These are phyloP conservation scores for Amanita pseudoporphyria DNA, from an alignment of 768 basidiomycete species.

Conservation along the genomic window DNA sequence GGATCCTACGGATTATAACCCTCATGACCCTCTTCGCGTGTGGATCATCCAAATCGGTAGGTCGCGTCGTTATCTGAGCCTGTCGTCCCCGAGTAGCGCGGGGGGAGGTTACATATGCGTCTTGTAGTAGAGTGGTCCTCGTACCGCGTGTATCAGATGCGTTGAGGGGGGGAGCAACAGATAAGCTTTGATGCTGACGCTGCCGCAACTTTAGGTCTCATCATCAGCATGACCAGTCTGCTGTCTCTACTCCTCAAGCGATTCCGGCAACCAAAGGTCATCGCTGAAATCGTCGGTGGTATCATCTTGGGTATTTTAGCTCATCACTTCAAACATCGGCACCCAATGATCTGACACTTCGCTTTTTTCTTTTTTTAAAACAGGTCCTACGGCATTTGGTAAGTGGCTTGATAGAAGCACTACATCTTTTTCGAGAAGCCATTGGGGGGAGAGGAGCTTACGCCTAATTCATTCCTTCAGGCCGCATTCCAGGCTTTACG, in stretches of 20 bases:
- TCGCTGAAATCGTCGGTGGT: constrained; percentile 79
- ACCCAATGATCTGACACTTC: background rate
- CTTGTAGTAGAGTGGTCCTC: background rate
- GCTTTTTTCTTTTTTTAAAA: background rate
- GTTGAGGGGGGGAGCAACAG: background rate
- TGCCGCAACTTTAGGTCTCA: constrained; percentile 46
- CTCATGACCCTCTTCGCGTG: constrained; percentile 59
- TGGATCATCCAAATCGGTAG: constrained; percentile 76
- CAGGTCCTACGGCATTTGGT: constrained; percentile 45
- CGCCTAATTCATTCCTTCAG: constrained; percentile 18
- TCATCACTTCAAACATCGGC: background rate
- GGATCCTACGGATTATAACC: constrained; percentile 60
- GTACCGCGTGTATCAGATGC: background rate
- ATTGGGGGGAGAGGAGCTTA: background rate
- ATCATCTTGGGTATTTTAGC: constrained; percentile 66
- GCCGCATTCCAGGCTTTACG: constrained; percentile 85
- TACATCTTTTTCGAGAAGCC: background rate
- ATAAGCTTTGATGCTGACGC: background rate
- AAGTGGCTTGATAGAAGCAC: constrained; percentile 1
- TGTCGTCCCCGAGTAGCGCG: background rate
- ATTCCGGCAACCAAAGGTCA: constrained; percentile 78
- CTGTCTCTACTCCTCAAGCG: constrained; percentile 65
- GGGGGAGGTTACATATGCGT: background rate
- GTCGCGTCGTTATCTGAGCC: constrained; percentile 10
- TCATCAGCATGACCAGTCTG: constrained; percentile 70